Evolutionary conservation across 768 basidiomycete species (phyloP).

Genomic region (Grammothele lineata): DNA sequence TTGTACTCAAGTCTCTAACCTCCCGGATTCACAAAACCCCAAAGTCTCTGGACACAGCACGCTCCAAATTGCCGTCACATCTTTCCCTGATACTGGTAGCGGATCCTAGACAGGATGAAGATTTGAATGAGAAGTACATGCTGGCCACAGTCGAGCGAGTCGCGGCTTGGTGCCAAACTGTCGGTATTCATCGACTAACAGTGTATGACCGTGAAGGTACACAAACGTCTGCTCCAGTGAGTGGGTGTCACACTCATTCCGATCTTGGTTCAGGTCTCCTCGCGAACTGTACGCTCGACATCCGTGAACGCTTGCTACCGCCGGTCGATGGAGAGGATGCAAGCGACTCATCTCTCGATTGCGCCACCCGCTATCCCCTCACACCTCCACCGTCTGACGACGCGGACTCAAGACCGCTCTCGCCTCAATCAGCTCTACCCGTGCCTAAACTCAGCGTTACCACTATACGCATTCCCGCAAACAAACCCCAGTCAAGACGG

Average conservation of each 20-base stretch:
- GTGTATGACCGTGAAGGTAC: slow-evolving; percentile 71
- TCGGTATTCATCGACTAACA: slow-evolving; percentile 60
- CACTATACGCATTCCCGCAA: slow-evolving; percentile 12
- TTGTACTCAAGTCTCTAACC: slow-evolving; percentile 31
- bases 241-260: neutral
- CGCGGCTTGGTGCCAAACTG: slow-evolving; percentile 57
- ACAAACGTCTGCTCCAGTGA: slow-evolving; percentile 23
- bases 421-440: slow-evolving; percentile 34
- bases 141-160: slow-evolving; percentile 50
- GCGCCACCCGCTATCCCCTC: slow-evolving; percentile 64
- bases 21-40: slow-evolving; percentile 34
- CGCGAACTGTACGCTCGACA: slow-evolving; percentile 27
- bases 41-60: slow-evolving; percentile 43
- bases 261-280: slow-evolving; percentile 24
- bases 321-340: slow-evolving; percentile 6
- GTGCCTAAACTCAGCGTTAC: slow-evolving; percentile 17
- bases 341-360: slow-evolving; percentile 33
- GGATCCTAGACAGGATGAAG: slow-evolving; percentile 26
- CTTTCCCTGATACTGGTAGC: slow-evolving; percentile 60
- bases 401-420: slow-evolving; percentile 59
- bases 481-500: neutral
- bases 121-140: slow-evolving; percentile 38
- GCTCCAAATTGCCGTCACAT: slow-evolving; percentile 60
- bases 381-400: slow-evolving; percentile 78
- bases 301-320: slow-evolving; percentile 33